These are phyloP conservation scores for Orbilia blumenaviensis DNA, from an alignment of 2,329 filamentous ascomycete genomes.

Conservation along the genomic window DNA sequence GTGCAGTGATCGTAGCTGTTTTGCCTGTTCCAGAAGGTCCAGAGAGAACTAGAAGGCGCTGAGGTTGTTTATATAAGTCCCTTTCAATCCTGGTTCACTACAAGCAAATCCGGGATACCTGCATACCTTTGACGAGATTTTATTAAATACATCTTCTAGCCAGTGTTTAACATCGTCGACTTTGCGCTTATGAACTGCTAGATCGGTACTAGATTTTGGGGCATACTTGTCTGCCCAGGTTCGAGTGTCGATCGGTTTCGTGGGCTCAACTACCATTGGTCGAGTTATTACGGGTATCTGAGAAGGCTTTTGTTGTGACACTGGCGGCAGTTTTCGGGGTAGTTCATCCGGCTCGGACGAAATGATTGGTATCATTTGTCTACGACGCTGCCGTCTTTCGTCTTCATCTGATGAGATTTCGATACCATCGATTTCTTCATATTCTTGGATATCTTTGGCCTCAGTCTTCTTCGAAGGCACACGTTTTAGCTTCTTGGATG, in stretches of 20 bases:
- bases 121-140: conserved; percentile 60
- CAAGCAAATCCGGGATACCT: background rate
- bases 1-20: conserved; percentile 81
- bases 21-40: conserved; percentile 92
- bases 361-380: conserved; percentile 44
- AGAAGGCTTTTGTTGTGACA: background rate
- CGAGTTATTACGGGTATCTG: background rate
- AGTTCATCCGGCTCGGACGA: conserved; percentile 51
- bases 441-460: conserved; percentile 35
- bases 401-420: conserved; percentile 46
- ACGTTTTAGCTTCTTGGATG: conserved; percentile 15
- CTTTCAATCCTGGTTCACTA: conserved; percentile 38
- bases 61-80: conserved; percentile 64
- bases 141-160: conserved; percentile 77
- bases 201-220: conserved; percentile 65
- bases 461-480: conserved; percentile 24
- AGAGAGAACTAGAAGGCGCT: conserved; percentile 84
- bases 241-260: conserved; percentile 12
- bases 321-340: conserved; percentile 40
- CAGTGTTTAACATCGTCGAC: conserved; percentile 84
- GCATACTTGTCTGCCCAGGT: conserved; percentile 57
- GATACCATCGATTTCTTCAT: conserved; percentile 46
- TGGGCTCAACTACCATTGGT: background rate
- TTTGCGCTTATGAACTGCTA: conserved; percentile 95
- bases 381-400: conserved; percentile 9